phyloP scores from a whole-genome alignment of 768 basidiomycete genomes.

The Inosperma sp. region DNA sequence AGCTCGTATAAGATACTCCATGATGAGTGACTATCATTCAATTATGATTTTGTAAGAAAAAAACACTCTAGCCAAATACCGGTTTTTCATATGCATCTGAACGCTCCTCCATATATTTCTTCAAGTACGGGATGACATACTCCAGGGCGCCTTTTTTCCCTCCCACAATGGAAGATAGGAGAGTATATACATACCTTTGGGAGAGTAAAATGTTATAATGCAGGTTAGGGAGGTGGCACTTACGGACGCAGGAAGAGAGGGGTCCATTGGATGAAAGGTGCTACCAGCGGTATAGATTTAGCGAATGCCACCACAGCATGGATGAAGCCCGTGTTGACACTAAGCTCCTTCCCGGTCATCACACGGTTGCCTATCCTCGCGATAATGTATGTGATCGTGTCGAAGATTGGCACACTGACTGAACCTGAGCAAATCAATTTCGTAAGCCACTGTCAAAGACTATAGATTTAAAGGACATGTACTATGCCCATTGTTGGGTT shows the following conservation, averaged over 20 bases:
- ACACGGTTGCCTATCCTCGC: slow-evolving; percentile 37
- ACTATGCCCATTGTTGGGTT: slow-evolving; percentile 13
- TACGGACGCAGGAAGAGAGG: slow-evolving; percentile 30
- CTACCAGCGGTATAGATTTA: slow-evolving; percentile 31
- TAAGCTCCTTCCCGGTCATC: slow-evolving; percentile 32
- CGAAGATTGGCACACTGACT: slow-evolving; percentile 25
- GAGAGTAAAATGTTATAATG: background rate
- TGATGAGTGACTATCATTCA: slow-evolving; percentile 20
- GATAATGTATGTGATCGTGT: slow-evolving; percentile 36
- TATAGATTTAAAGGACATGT: no score
- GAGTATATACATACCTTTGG: slow-evolving; percentile 28
- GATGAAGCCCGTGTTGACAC: slow-evolving; percentile 33
- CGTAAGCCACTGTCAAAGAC: no score
- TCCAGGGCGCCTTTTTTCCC: slow-evolving; percentile 30
- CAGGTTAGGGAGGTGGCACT: slow-evolving; percentile 7
- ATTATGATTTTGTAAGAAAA: background rate
- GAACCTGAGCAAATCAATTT: slow-evolving; percentile 21
- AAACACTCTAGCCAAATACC: slow-evolving; percentile 7
- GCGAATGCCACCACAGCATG: slow-evolving; percentile 33
- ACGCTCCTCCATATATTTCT: slow-evolving; percentile 19
- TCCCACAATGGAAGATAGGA: slow-evolving; percentile 30
- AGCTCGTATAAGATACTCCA: slow-evolving; percentile 28
- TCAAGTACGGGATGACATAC: slow-evolving; percentile 28
- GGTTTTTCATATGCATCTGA: slow-evolving; percentile 24
- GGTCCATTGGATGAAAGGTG: slow-evolving; percentile 33